Conservation (phyloP, 345 rosid species). For the Pugionium cornutum region DNA sequence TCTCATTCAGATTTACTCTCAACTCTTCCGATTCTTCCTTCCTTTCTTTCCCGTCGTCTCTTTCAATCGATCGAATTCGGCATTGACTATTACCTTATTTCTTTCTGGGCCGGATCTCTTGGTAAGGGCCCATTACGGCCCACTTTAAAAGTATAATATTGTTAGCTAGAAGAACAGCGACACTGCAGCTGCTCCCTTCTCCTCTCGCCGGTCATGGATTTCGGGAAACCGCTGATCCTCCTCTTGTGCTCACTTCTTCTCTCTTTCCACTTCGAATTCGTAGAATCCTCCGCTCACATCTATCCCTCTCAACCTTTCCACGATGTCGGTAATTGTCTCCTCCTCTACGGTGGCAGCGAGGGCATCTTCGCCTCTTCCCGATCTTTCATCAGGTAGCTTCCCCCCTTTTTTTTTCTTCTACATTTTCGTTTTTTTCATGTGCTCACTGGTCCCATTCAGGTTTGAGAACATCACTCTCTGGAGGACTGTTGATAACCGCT, state of each 20-base stretch:
- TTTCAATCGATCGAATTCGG: slow-evolving; percentile 23
- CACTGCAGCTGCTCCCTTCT: slow-evolving; percentile 23
- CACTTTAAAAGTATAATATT: background rate
- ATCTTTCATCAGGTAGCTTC: slow-evolving; percentile 60
- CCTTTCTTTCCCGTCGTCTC: slow-evolving; percentile 20
- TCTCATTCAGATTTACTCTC: background rate
- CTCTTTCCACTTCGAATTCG: slow-evolving; percentile 28
- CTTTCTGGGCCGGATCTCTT: slow-evolving; percentile 5
- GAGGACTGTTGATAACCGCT: slow-evolving; percentile 57
- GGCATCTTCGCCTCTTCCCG: slow-evolving; percentile 59
- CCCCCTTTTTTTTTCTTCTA: slow-evolving; percentile 3
- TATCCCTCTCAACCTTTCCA: slow-evolving; percentile 61
- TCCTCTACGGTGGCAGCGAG: slow-evolving; percentile 97
- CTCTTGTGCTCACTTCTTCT: slow-evolving; percentile 34
- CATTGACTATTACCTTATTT: slow-evolving; percentile 33
- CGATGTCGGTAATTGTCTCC: slow-evolving; percentile 83
- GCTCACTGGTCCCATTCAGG: slow-evolving; percentile 43
- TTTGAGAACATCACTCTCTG: slow-evolving; percentile 75
- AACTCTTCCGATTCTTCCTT: slow-evolving; percentile 10
- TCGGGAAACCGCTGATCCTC: background rate
- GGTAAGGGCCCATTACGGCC: slow-evolving; percentile 4
- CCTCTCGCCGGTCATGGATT: slow-evolving; percentile 49
- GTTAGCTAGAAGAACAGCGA: slow-evolving; percentile 22
- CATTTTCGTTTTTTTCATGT: slow-evolving; percentile 6
- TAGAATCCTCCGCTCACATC: slow-evolving; percentile 68